Base-by-base conservation (phyloP, 179 eudicot genomes). In the Vitellaria paradoxa region DNA sequence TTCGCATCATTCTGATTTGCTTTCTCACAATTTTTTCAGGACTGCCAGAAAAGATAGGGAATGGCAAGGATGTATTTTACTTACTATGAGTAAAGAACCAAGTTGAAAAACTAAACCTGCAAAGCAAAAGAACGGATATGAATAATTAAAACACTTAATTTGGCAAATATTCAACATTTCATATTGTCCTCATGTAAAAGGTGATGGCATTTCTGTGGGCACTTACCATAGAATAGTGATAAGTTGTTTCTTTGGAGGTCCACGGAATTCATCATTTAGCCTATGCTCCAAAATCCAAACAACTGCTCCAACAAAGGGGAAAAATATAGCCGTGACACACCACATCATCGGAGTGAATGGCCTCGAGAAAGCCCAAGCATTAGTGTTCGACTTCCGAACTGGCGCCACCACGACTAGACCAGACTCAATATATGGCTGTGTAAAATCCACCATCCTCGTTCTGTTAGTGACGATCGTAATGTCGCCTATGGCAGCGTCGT, bases 71-170 rank as follows among this genome's bases (percentile, higher is more conserved):
- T 46, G 73, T 47, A 6, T 17, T 45, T 37, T 68, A 82, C 96
- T 87, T 89, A 91, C 97, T 88, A 45, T 89, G 97, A 8, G 93
- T 64, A 68, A 82, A 83, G 76, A 88, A 93, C 87, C 86, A 77
- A 40, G 96, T 91, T 68, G 97, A 92, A 79, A 89, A 87, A 86
- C 93, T 86, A 84, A 93, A 93, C 94, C 96, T 93, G 96, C 86
- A 85, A 83, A 77, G 46, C 18, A 21, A 53, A 82, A 80, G 59
- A 7, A 49, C 11, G 71, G 40, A 5, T 3, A 70, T 42, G 45
- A 42, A 1, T 5, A 5, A 42, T 42, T 42, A 42, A 42, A 42
- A 42, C 5, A 42, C 45, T 42, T 42, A 42, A 42, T 42, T 42
- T 42, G 6, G 45, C 3, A 42, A 42, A 42, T 42, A 42, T 42